Conservation (phyloP, 129 eudicot species). For the Heracleum sosnowskyi region DNA sequence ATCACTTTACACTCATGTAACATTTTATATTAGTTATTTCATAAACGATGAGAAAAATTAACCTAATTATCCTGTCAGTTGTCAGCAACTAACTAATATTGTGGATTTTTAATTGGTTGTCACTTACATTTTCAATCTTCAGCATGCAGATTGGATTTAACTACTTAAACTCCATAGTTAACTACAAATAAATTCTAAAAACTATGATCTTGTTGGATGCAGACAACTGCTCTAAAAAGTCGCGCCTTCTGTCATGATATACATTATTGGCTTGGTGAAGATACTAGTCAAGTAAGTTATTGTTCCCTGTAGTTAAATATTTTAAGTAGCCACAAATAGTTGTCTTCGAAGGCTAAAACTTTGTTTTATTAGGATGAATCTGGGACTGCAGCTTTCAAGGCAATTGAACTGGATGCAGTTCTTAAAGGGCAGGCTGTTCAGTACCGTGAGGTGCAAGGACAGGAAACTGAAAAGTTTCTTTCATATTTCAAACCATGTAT, state of each 20-base stretch:
- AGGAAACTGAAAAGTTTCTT: conserved; percentile 81
- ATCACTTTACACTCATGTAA: background rate
- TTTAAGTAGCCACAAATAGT: background rate
- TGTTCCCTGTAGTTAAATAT: background rate
- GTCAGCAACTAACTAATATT: background rate
- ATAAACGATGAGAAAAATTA: background rate
- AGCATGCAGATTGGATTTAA: background rate
- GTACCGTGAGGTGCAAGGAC: conserved; percentile 86
- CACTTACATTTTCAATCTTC: background rate
- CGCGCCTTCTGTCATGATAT: conserved; percentile 83
- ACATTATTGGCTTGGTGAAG: conserved; percentile 97
- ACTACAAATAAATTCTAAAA: background rate
- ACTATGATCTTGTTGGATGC: conserved; percentile 24
- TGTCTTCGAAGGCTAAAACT: background rate
- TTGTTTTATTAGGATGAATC: conserved; percentile 41
- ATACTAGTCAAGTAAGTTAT: conserved; percentile 80
- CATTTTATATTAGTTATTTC: background rate
- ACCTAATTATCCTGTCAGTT: background rate
- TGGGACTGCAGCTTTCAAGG: conserved; percentile 45
- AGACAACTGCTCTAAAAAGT: conserved; percentile 86
- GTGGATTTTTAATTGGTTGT: background rate
- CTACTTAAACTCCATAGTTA: background rate
- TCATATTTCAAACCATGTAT: conserved; percentile 88
- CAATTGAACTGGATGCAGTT: conserved; percentile 63
- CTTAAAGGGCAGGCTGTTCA: conserved; percentile 81